Conservation (phyloP, 352 stramenopile genomes). For the Plasmopara halstedii region DNA sequence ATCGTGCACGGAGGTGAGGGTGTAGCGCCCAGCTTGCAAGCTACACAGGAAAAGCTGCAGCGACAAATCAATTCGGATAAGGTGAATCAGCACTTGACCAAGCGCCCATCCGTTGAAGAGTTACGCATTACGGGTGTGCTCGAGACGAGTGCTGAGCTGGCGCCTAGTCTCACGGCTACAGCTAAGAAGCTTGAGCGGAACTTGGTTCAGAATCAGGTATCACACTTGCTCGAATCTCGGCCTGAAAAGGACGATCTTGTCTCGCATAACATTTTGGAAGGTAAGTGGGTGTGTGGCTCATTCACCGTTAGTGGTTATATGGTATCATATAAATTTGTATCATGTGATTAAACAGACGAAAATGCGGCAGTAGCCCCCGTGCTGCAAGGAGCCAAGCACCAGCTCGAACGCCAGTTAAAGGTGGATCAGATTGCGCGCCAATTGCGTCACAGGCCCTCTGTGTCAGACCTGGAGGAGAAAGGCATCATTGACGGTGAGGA, state of each 20-base stretch:
- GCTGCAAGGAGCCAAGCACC: constrained; percentile 62
- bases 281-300: constrained; percentile 19
- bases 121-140: constrained; percentile 52
- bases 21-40: constrained; percentile 70
- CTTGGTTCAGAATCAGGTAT: constrained; percentile 75
- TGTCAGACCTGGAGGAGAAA: constrained; percentile 67
- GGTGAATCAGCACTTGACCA: constrained; percentile 62
- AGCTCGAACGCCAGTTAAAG: constrained; percentile 67
- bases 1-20: constrained; percentile 56
- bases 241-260: constrained; percentile 76
- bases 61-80: constrained; percentile 69
- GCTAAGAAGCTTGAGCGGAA: constrained; percentile 75
- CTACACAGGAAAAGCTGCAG: constrained; percentile 69
- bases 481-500: constrained; percentile 61
- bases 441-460: constrained; percentile 58
- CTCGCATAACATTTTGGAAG: constrained; percentile 61
- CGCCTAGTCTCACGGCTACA: constrained; percentile 55
- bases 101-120: constrained; percentile 55
- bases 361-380: constrained; percentile 41
- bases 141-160: constrained; percentile 50
- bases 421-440: constrained; percentile 58
- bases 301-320: too few relatives aligned
- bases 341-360: constrained; percentile 23
- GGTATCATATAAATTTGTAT: too few relatives aligned
- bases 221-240: constrained; percentile 66